Evolutionary conservation across 495 filamentous ascomycete species (phyloP).

Genomic region (Aspergillus nidulans): DNA sequence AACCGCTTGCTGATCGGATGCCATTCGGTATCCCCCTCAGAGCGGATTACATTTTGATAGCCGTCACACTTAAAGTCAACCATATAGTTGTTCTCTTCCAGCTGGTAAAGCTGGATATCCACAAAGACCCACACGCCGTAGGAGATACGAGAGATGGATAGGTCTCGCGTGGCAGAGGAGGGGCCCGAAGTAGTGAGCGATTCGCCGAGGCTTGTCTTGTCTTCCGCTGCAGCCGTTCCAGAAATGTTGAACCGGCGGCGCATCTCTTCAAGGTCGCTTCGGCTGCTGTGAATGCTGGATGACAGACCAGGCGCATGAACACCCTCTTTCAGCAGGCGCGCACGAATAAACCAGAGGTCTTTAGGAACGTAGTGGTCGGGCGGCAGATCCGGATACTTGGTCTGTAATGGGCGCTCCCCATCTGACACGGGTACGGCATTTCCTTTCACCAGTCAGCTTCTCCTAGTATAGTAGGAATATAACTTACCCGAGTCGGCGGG

Average conservation of each 20-base stretch:
- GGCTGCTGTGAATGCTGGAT: conserved; percentile 52
- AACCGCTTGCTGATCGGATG: conserved; percentile 44
- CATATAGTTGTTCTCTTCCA: conserved; percentile 89
- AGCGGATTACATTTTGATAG: conserved; percentile 75
- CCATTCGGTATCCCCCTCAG: conserved; percentile 41
- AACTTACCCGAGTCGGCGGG: conserved; percentile 38
- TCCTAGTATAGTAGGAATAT: background rate
- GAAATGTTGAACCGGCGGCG: conserved; percentile 46
- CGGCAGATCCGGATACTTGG: conserved; percentile 43
- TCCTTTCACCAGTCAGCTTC: conserved; percentile 7
- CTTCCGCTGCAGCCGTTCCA: conserved; percentile 33
- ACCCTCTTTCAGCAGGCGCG: conserved; percentile 78
- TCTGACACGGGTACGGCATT: conserved; percentile 13
- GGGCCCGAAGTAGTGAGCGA: conserved; percentile 32
- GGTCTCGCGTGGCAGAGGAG: conserved; percentile 37
- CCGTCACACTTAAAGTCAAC: conserved; percentile 99
- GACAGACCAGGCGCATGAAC: conserved; percentile 48
- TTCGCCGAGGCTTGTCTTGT: conserved; percentile 26
- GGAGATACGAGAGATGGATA: conserved; percentile 30
- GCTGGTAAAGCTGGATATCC: conserved; percentile 93
- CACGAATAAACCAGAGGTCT: conserved; percentile 93
- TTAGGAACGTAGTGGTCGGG: conserved; percentile 74
- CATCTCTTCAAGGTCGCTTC: conserved; percentile 52
- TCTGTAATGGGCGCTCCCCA: conserved; percentile 37
- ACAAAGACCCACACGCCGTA: conserved; percentile 69